Evolutionary conservation across 108 stramenopile genomes (phyloP), one percentile per base, ranked within the genome.

Genomic region (Pseudonitzschia multiseries): DNA sequence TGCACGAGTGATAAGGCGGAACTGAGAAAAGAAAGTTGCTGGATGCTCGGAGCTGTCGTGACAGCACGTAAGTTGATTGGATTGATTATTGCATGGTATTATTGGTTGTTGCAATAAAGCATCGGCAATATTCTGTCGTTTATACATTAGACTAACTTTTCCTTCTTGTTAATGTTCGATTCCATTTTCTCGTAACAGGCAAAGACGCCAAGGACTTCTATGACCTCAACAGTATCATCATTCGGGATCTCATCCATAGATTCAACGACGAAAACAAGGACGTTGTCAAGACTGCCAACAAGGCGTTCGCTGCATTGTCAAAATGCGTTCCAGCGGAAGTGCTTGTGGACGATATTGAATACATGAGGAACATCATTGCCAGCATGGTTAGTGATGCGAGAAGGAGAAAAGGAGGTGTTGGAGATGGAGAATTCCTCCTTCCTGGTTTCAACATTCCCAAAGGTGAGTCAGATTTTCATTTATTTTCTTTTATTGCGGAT

Each of bases 361-460:
- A 93, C 71, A 90, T 93, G 66, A 75, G 93, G 24, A 96, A 91
- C 79, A 79, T 96, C 15, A 84, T 99, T 54, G 89, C 91, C 21
- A 96, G 91, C 57, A 86, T 97, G 86, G 95, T 94, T 29, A 93
- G 91, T 69, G 95, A 96, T 62, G 93, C 93, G 15, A 79, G 93
- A 50, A 76, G 87, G 70, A 69, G 89, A 29, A 92, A 94, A 67
- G 91, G 92, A 40, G 92, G 92, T n/a, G 89, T 92, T 48, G 89
- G 97, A 46, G 93, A 91, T 54, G 91, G 96, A 36, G 83, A 93
- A 79, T 87, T 97, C 70, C 76, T 94, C 43, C 72, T 99, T 33
- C 99, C 98, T 21, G 97, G 97, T 40, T 88, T 99, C 66, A 95
- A 96, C 78, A 86, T 96, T 50, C 87, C 93, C 0, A 96, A 91